Evolutionary conservation across 2,329 filamentous ascomycete species (phyloP).

Genomic region (Epichloe hybrida): DNA sequence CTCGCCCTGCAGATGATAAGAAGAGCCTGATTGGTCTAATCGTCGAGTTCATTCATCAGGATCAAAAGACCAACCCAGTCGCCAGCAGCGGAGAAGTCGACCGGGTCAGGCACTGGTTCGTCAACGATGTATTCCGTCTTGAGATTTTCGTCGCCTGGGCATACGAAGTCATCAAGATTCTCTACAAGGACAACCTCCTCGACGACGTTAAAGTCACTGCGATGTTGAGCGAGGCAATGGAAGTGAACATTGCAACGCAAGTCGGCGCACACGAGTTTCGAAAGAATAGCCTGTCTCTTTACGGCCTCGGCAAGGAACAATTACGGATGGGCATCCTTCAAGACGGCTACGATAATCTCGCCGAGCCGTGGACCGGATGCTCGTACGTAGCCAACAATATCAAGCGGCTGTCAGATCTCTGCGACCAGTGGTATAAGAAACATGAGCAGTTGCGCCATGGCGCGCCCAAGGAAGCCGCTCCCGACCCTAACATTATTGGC

Average conservation of each 20-base stretch:
- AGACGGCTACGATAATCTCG: slow-evolving; percentile 52
- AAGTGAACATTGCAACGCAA: slow-evolving; percentile 45
- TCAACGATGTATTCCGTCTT: slow-evolving; percentile 59
- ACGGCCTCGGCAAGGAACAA: slow-evolving; percentile 57
- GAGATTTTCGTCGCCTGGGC: slow-evolving; percentile 69
- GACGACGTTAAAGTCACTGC: slow-evolving; percentile 41
- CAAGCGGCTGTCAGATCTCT: slow-evolving; percentile 46
- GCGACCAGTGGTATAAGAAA: slow-evolving; percentile 39
- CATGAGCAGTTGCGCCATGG: slow-evolving; percentile 21
- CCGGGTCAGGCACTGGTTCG: slow-evolving; percentile 73
- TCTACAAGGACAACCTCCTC: slow-evolving; percentile 48
- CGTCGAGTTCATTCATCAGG: slow-evolving; percentile 61
- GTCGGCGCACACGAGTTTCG: slow-evolving; percentile 57
- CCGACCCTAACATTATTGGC: slow-evolving; percentile 27
- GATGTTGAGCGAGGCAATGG: slow-evolving; percentile 53
- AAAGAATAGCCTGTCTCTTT: slow-evolving; percentile 50
- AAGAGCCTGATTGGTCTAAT: slow-evolving; percentile 62
- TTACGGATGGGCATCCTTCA: slow-evolving; percentile 51
- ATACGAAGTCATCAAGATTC: slow-evolving; percentile 60
- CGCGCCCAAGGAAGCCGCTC: slow-evolving; percentile 19
- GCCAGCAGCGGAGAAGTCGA: slow-evolving; percentile 59
- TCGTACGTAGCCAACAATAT: slow-evolving; percentile 46
- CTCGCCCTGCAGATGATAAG: slow-evolving; percentile 45
- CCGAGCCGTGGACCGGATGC: slow-evolving; percentile 77
- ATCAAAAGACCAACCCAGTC: slow-evolving; percentile 57